Base-by-base conservation (phyloP, 1,284 basidiomycete species). In the Somion occarium region DNA sequence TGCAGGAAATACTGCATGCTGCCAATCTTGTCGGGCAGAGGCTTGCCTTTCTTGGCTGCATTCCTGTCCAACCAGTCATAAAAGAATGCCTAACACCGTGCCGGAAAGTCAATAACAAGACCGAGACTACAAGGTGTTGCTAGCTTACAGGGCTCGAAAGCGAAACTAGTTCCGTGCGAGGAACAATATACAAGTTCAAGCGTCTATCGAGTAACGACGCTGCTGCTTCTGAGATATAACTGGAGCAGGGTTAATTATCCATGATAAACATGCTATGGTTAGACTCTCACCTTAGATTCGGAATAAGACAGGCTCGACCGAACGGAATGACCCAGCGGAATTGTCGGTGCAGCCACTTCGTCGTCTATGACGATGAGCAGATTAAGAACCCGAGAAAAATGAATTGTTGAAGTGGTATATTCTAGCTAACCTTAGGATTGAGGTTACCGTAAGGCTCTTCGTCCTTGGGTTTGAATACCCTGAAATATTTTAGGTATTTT, bases 391-490 rank as follows among this genome's bases (percentile, higher is more conserved):
- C n/a, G n/a, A n/a, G n/a, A n/a, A n/a, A n/a, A n/a, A n/a, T n/a
- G n/a, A n/a, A n/a, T n/a, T n/a, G n/a, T n/a, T n/a, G n/a, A n/a
- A n/a, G n/a, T n/a, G n/a, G n/a, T n/a, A n/a, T n/a, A n/a, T n/a
- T n/a, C n/a, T n/a, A n/a, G n/a, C n/a, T 41, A 47, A 81, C 85
- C 76, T 91, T 91, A 3, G 91, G 91, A 64, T 93, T 93, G 19
- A 92, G 71, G 30, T 83, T 75, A 25, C 88, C 88, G 60, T 91
- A 91, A 2, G 89, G 89, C 59, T 93, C 91, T 65, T 93, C 91
- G 60, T 93, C 91, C 63, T 93, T 92, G 1, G 91, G 91, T 64
- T 94, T 93, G 69, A 93, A 93, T 3, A 93, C 87, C 18, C 88
- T 91, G 55, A 12, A 44, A 15, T 3, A 3, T 34, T 51, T 38